Conservation (phyloP, 176 grass and related monocot genomes). For the Avena insularis region DNA sequence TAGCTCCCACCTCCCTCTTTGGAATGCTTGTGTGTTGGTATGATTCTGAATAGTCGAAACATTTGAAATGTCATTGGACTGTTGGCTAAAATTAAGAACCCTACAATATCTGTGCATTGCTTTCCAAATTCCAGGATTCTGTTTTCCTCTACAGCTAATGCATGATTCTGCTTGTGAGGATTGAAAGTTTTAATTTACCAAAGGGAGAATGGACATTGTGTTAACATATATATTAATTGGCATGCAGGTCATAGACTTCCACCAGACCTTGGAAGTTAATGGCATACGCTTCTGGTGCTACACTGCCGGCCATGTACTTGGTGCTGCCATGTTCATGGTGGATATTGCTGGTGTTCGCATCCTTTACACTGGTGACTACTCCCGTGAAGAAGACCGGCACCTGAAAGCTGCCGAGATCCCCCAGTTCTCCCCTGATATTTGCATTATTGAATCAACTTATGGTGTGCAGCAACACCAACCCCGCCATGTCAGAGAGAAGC, state of each 20-base stretch:
- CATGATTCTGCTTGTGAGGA: background rate
- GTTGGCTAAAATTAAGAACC: background rate
- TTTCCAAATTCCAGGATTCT: background rate
- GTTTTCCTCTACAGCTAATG: background rate
- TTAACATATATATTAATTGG: slow-evolving; percentile 21
- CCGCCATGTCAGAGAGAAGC: slow-evolving; percentile 70
- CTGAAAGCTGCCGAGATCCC: slow-evolving; percentile 85
- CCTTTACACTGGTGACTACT: slow-evolving; percentile 97
- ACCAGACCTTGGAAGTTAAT: slow-evolving; percentile 94
- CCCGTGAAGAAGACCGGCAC: slow-evolving; percentile 92
- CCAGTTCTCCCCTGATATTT: slow-evolving; percentile 89
- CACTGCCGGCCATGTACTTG: slow-evolving; percentile 92
- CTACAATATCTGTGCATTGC: background rate
- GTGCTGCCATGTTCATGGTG: slow-evolving; percentile 99
- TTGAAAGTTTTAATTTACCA: background rate
- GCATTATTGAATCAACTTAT: slow-evolving; percentile 95
- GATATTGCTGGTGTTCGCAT: slow-evolving; percentile 93
- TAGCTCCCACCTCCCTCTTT: background rate
- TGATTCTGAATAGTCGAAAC: background rate
- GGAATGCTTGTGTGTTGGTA: background rate
- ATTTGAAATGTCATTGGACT: background rate
- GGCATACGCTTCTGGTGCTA: slow-evolving; percentile 99
- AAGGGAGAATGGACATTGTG: background rate
- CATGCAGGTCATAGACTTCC: slow-evolving; percentile 91
- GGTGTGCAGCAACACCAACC: slow-evolving; percentile 91